These are phyloP conservation scores for Amaranthus palmeri DNA, from an alignment of 148 eudicot species.

Conservation along the genomic window DNA sequence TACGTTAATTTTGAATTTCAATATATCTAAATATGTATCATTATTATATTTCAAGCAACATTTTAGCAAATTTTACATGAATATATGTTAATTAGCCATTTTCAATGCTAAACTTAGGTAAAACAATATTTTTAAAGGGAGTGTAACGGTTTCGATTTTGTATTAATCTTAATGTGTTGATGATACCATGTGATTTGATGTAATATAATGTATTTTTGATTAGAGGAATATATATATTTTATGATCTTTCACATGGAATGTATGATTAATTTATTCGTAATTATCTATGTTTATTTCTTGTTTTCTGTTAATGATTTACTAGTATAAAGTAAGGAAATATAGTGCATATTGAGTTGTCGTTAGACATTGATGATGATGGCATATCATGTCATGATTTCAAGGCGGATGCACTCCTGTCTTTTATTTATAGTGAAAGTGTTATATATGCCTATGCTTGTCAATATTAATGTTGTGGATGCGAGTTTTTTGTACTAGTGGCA, in stretches of 20 bases:
- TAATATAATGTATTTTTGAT: not conserved
- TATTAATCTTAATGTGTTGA: not conserved
- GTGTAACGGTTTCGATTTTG: too few relatives aligned
- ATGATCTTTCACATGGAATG: constrained; percentile 16
- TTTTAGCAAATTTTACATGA: too few relatives aligned
- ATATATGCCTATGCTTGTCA: not conserved
- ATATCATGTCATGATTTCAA: constrained; percentile 20
- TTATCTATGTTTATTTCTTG: not conserved
- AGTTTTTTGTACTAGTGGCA: too few relatives aligned
- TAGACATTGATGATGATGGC: constrained; percentile 18
- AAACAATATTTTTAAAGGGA: too few relatives aligned
- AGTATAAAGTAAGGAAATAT: not conserved
- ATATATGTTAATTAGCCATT: too few relatives aligned
- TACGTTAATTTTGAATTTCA: too few relatives aligned
- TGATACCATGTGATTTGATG: not conserved
- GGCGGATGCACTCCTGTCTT: constrained; percentile 5
- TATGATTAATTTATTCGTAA: not conserved
- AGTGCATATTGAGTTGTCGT: constrained; percentile 20
- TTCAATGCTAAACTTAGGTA: too few relatives aligned
- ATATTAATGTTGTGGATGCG: not conserved
- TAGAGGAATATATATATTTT: not conserved
- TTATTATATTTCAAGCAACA: too few relatives aligned
- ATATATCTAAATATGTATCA: too few relatives aligned
- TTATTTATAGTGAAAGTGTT: not conserved
- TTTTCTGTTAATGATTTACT: not conserved